Base-by-base conservation (phyloP, 2,329 filamentous ascomycete genomes). In the Atkinsonella texensis region DNA sequence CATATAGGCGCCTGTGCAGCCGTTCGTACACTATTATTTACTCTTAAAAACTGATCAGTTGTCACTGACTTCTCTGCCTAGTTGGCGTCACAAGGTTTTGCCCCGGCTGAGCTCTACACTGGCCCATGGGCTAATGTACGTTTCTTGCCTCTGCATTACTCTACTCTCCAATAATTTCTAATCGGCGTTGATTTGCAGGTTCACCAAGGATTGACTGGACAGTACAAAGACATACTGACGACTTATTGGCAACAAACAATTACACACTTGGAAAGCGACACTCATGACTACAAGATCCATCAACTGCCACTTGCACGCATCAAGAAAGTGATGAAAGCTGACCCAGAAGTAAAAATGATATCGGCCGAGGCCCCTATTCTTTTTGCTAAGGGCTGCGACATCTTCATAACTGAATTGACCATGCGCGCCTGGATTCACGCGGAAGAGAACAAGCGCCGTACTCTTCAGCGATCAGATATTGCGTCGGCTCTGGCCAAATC, bases 371-470 rank as follows among this genome's bases (percentile, higher is more conserved):
- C 93, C 1, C 93, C 93, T 1, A 98, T 98, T 60, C 76, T 98
- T 13, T 98, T 98, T 63, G 93, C 93, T 49, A 98, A 98, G 70
- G 93, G 91, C 39, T 97, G 93, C 69, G 93, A 98, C 65, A 96
- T 97, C 64, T 98, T 98, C 72, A 98, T 98, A 64, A 96, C 90
- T 1, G 93, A 98, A 70, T 76, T 98, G 55, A 98, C 93, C 8
- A 98, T 98, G 93, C 88, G 93, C 57, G 93, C 93, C 46, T 98
- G 93, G 93, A 98, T 98, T 57, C 93, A 98, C 62, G 93, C 93
- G 15, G 93, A 98, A 66, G 93, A 98, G 70, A 98, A 98, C 74
- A 98, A 98, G 75, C 82, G 93, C 32, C 84, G 93, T 43, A 98
- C 93, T 1, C 75, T 98, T 41, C 93, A 98, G 70, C 83, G 93